Percentiles rank a stretch among this genome's conserved stretches.
These are phyloP conservation scores for Umbelopsis vinacea DNA, from an alignment of 192 early-diverging fungal genomes.

Conservation along the genomic window DNA sequence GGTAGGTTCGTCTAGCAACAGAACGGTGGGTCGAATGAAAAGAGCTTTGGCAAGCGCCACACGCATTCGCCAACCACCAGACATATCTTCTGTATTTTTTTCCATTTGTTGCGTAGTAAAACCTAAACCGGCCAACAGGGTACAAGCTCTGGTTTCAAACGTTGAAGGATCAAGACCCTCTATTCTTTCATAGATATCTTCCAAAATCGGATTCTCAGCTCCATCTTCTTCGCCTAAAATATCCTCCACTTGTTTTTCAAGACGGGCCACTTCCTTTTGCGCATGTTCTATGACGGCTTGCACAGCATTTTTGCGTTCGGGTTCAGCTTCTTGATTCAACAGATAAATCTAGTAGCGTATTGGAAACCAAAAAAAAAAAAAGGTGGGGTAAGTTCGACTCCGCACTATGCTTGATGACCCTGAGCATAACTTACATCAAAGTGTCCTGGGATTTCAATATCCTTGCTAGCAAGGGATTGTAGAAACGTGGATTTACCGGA, in stretches of 20 bases:
- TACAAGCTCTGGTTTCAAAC: slow-evolving; percentile 90
- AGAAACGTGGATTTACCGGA: slow-evolving; percentile 89
- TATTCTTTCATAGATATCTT: slow-evolving; percentile 94
- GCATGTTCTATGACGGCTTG: slow-evolving; percentile 89
- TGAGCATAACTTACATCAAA: slow-evolving; percentile 67
- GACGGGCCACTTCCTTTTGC: slow-evolving; percentile 80
- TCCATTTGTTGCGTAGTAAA: slow-evolving; percentile 85
- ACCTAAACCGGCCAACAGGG: slow-evolving; percentile 89
- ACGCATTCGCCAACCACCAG: slow-evolving; percentile 98
- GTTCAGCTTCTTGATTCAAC: slow-evolving; percentile 90
- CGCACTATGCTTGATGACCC: too few relatives aligned
- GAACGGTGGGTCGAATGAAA: slow-evolving; percentile 70
- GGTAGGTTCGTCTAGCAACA: slow-evolving; percentile 48
- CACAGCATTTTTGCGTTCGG: slow-evolving; percentile 84
- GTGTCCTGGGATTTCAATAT: slow-evolving; percentile 89
- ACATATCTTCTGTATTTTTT: slow-evolving; percentile 90
- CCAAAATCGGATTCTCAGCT: slow-evolving; percentile 81
- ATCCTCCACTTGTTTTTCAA: slow-evolving; percentile 89
- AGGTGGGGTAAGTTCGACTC: background rate
- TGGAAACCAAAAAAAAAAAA: too few relatives aligned
- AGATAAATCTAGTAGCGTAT: slow-evolving; percentile 68
- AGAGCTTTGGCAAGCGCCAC: slow-evolving; percentile 93
- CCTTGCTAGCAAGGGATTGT: slow-evolving; percentile 84
- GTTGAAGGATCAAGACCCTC: slow-evolving; percentile 86
- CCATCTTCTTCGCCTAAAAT: slow-evolving; percentile 74